Conservation (phyloP, 2,329 filamentous ascomycete species). For the Curvularia spicifera region DNA sequence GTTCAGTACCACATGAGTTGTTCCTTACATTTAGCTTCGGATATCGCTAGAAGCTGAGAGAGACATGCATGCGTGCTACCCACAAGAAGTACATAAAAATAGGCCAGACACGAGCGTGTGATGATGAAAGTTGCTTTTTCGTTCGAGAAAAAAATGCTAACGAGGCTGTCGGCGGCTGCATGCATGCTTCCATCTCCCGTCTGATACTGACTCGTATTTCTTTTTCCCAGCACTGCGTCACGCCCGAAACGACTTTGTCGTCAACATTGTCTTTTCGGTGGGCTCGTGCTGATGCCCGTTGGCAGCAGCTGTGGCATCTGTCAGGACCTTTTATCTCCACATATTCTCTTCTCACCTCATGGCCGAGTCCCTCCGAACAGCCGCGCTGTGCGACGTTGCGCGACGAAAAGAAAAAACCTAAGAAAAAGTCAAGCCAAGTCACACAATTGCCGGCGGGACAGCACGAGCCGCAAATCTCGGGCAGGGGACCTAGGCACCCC, state of each 20-base stretch:
- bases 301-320: constrained; percentile 23
- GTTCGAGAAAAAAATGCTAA: not conserved
- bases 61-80: not conserved
- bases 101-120: not conserved
- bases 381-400: not conserved
- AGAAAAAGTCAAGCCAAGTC: not conserved
- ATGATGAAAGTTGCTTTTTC: not conserved
- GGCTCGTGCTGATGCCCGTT: not conserved
- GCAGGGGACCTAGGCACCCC: not conserved
- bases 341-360: not conserved
- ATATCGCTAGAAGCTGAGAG: not conserved
- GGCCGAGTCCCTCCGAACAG: not conserved
- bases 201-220: not conserved
- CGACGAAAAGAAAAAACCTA: not conserved
- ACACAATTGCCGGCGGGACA: not conserved
- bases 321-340: constrained; percentile 21
- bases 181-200: not conserved
- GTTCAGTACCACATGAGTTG: not conserved
- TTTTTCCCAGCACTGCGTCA: not conserved
- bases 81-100: not conserved
- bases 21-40: not conserved
- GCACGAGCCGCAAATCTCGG: not conserved
- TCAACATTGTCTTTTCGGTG: not conserved
- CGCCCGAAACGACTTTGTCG: not conserved
- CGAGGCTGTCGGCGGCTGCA: not conserved